Base-by-base conservation (phyloP, 495 filamentous ascomycete species). In the Neurospora terricola region DNA sequence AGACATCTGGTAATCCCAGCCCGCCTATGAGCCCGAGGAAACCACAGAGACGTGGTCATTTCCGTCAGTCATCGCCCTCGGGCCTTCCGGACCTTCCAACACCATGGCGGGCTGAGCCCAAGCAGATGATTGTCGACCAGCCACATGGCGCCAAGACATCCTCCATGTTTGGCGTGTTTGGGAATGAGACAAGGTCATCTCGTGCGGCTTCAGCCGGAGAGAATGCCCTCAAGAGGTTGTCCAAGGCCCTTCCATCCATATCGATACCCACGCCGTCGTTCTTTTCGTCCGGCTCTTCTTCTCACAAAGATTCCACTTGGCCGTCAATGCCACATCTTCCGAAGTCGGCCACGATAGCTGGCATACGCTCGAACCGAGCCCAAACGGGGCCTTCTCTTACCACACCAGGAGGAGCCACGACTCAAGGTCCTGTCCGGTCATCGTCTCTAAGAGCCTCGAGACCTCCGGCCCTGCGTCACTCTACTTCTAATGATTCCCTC, bases 401-500 rank as follows among this genome's bases (percentile, higher is more conserved):
- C 43, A n/a, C 70, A n/a, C 42, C 42, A 72, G 42, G 70, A 72
- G 10, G 18, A 72, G 30, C 9, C 36, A 12, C 34, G 14, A 12
- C 4, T 68, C n/a, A 30, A 68, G 34, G 23, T 38, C 23, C 34
- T 30, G 42, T n/a, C 38, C 38, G 34, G 5, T 37, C 69, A 37
- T 40, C 38, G 16, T 66, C 54, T 66, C 14, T 66, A 14, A 34
- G 27, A 66, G 54, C 75, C 23, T 72, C 80, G 12, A 76, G 43
- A 38, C 76, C 81, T 37, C 76, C 76, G 7, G 69, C 75, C 4
- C 79, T 95, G 18, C 87, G 89, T 34, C 84, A 89, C 72, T 87
- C 88, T 0, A 90, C 90, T 2, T 97, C 94, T 8, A 91, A 96
- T 77, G 89, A 93, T 45, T 94, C 91, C 4, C 80, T 96, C 69